Base-by-base conservation (phyloP, 2,329 filamentous ascomycete species). In the Trichoderma sp. region DNA sequence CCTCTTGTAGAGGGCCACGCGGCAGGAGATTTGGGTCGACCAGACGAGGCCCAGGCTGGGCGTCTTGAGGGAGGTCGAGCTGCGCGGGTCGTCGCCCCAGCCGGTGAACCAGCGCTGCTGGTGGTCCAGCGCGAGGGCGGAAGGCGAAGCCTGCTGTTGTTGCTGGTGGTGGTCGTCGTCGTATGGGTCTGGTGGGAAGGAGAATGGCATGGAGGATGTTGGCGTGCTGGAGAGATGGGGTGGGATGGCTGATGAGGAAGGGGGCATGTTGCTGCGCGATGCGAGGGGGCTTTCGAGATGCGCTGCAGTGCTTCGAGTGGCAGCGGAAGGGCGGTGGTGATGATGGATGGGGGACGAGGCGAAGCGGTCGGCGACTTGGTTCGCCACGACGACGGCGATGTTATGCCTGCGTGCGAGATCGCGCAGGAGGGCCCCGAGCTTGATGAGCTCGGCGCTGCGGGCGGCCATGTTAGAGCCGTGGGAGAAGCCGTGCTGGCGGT, bases 101-200 rank as follows among this genome's bases (percentile, higher is more conserved):
- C 95, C 93, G 4, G 93, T 96, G 78, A 97, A 96, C 86, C 93
- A 97, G 50, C 91, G 86, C 75, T 97, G 92, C 77, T 98, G 94
- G 76, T 97, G 91, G 71, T 96, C 89, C 9, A 97, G 85, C 39
- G 86, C 84, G 44, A 97, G 81, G 0, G 88, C 86, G 14, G 83
- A 77, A 0, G 78, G 78, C 1, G 75, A 72, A 15, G 76, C 74
- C 2, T 75, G 74, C 3, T 39, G 34, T 14, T 14, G 34, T 5
- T 39, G 2, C 14, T 39, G 34, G 5, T 39, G 34, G 2, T 39
- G 2, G 9, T 10, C 7, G 30, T 72, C 72, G 10, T 71, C 65
- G 51, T 75, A 74, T 3, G 30, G 7, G 51, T 75, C 74, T 3
- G 34, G 6, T 30, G 71, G 68, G 5, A 72, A 63, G 5, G 72